Percentiles rank a stretch among this genome's conserved stretches.
phyloP scores from a whole-genome alignment of 495 filamentous ascomycete species.

The Hypoxylon subgilvum region DNA sequence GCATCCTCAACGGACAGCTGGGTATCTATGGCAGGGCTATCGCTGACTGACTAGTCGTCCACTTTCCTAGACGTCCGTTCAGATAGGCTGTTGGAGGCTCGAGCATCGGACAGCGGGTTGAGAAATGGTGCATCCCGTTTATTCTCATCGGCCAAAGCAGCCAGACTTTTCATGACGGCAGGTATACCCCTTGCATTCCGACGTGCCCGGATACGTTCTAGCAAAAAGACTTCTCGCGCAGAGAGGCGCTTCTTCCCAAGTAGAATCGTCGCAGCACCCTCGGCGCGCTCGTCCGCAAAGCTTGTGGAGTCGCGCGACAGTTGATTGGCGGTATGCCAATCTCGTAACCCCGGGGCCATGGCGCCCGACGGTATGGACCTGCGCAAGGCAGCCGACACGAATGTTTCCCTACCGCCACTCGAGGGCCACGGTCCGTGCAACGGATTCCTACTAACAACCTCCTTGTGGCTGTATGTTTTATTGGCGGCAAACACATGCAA shows the following conservation, averaged over 20 bases:
- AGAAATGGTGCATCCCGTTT: background rate
- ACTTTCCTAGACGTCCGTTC: background rate
- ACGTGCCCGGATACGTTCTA: slow-evolving; percentile 37
- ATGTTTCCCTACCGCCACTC: slow-evolving; percentile 24
- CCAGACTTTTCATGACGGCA: slow-evolving; percentile 43
- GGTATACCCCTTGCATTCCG: slow-evolving; percentile 28
- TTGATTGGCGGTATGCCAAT: slow-evolving; percentile 57
- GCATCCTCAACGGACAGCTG: background rate
- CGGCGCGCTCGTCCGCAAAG: slow-evolving; percentile 22
- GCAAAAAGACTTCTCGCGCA: slow-evolving; percentile 18
- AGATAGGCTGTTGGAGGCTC: background rate
- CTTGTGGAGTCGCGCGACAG: slow-evolving; percentile 25
- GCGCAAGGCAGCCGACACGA: slow-evolving; percentile 43
- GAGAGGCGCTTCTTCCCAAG: slow-evolving; percentile 32
- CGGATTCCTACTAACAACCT: slow-evolving; percentile 43
- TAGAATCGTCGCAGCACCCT: slow-evolving; percentile 31
- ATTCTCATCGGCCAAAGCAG: slow-evolving; percentile 32
- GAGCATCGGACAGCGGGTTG: background rate
- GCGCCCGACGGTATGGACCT: slow-evolving; percentile 44
- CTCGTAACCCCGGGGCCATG: slow-evolving; percentile 47
- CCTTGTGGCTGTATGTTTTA: slow-evolving; percentile 43
- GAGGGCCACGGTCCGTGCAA: slow-evolving; percentile 52
- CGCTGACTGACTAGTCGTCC: background rate
- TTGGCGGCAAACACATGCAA: slow-evolving; percentile 46
- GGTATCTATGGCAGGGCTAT: background rate